phyloP scores from a whole-genome alignment of 2,329 filamentous ascomycete genomes.

The Sporothrix inflata region DNA sequence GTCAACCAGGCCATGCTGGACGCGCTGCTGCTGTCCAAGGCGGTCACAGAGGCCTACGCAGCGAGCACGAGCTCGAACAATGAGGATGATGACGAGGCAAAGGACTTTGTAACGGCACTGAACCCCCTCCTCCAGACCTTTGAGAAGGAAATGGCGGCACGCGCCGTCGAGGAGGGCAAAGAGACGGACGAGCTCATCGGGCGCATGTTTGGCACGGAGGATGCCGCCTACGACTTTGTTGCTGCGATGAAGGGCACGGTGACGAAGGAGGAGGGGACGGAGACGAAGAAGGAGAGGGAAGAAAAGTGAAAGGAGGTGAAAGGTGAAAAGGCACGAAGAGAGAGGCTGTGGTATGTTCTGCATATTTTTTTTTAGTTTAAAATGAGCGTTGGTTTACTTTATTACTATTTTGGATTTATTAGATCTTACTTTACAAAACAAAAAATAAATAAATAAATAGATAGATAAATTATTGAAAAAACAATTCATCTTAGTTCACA shows the following conservation, averaged over 20 bases:
- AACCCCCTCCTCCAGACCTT: conserved; percentile 29
- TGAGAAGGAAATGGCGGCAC: conserved; percentile 35
- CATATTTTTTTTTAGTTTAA: too few species aligned
- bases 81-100: conserved; percentile 35
- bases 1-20: conserved; percentile 59
- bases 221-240: conserved; percentile 17
- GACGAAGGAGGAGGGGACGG: background rate
- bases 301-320: background rate
- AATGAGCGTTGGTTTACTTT: too few species aligned
- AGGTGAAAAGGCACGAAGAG: background rate
- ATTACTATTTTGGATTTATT: too few species aligned
- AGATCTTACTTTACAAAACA: background rate
- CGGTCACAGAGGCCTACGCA: conserved; percentile 13
- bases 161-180: conserved; percentile 29
- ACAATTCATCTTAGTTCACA: too few species aligned
- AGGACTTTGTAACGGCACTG: conserved; percentile 28
- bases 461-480: background rate
- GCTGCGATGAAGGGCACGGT: background rate
- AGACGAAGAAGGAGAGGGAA: background rate
- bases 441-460: background rate
- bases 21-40: conserved; percentile 48
- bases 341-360: background rate
- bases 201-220: conserved; percentile 31
- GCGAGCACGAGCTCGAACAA: conserved; percentile 29
- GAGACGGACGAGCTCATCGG: conserved; percentile 29